Evolutionary conservation across 495 filamentous ascomycete genomes (phyloP), one percentile per base, ranked within the genome.

Genomic region (Penicillium canariense): DNA sequence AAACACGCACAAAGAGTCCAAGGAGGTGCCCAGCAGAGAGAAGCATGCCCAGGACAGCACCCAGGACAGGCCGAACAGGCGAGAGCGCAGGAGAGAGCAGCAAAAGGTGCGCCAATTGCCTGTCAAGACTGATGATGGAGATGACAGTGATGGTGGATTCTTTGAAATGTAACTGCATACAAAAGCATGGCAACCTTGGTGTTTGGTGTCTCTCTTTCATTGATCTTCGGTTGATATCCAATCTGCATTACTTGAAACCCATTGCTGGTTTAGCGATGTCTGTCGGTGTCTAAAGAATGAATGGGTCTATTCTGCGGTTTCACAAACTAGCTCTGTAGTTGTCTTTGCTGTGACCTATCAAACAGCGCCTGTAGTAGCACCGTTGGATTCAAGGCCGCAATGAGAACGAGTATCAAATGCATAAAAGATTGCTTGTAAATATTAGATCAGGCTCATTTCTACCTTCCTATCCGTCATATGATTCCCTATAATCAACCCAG

Each of bases 91-190:
- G 9, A 32, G 25, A 7, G 54, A 62, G 20, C 35, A 38, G 28
- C 45, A 54, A 14, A 58, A 58, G 47, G 30, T 42, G 10, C 50
- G 58, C 4, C 49, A 59, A 32, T 49, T 52, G 17, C 49, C 57
- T 14, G 50, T 50, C 11, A 32, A 45, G 25, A 27, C 44, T 5
- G 52, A 46, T 17, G 63, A 66, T 42, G 66, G 73, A 8, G 72
- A 70, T 14, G 77, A 81, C 0, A 83, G 79, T 59, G 82, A 84
- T 61, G 82, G 77, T 20, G 82, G 79, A 5, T 85, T 85, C 65
- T 85, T 75, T 28, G 72, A 75, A 52, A 60, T 66, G 50, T 67
- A 50, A 60, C 17, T 35, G 18, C 18, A n/a, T 39, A 22, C 18
- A 34, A 1, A 23, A 38, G 35, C 43, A 34, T 31, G 23, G 18